Base-by-base conservation (phyloP, 495 filamentous ascomycete genomes). In the Penicillium samsonianum region DNA sequence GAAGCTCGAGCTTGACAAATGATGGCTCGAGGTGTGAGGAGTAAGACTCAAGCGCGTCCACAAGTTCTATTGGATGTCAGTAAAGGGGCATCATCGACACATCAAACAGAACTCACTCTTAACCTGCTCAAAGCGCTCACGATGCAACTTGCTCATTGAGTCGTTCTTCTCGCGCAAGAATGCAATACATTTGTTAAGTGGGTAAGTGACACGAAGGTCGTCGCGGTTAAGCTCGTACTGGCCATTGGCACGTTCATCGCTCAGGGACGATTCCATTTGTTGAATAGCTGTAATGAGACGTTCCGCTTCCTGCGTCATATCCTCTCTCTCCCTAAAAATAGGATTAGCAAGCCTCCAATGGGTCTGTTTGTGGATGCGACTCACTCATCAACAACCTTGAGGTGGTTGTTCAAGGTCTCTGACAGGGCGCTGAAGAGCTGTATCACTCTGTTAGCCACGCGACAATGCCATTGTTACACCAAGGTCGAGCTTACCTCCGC, bases 191-290 rank as follows among this genome's bases (percentile, higher is more conserved):
- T 82, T 80, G 30, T 82, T 83, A 52, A 98, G 82, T 1, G 94
- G 94, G 58, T 83, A 90, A 6, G 90, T 91, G 55, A 98, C 78
- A 52, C 82, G 81, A 43, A 96, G 72, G 28, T 87, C 83, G 30
- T 86, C 80, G 52, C 87, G 82, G 52, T 87, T 82, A 4, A 82
- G 71, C 37, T 80, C 73, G 63, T 88, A 85, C 61, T 80, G 78
- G 45, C 84, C 82, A 58, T 80, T 82, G 31, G 79, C 72, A 67
- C 84, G 87, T 47, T 80, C 78, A 64, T 92, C 92, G 50, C 91
- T 90, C 30, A 99, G 80, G 0, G 93, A 96, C 14, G 82, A 76
- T 70, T 98, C 91, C 91, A 99, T 96, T 74, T 97, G 92, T 65
- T 85, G 86, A 64, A 97, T 96, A 2, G 81, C 80, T 14, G 84